These are phyloP conservation scores for Atkinsonella texensis DNA, from an alignment of 2,329 filamentous ascomycete genomes.

Conservation along the genomic window DNA sequence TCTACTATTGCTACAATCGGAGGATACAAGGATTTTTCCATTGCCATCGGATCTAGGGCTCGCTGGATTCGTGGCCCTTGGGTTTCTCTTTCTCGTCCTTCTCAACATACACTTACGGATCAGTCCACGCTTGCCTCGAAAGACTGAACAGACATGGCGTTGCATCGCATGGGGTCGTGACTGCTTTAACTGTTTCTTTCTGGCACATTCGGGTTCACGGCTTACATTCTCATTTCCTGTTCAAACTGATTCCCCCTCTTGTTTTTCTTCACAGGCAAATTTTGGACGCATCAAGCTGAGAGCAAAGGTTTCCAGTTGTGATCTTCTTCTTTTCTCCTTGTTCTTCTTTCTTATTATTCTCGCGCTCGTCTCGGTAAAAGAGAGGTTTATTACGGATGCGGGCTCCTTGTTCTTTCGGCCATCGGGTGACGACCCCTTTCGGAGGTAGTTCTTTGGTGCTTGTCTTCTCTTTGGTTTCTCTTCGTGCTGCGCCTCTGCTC, in stretches of 20 bases:
- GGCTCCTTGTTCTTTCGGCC: not conserved
- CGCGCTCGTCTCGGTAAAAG: not conserved
- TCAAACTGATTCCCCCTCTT: conserved; percentile 7
- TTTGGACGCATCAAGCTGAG: not conserved
- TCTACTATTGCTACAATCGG: not conserved
- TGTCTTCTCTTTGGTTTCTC: not conserved
- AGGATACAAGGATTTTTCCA: not conserved
- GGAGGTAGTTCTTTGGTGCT: not conserved
- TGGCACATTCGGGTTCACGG: not conserved
- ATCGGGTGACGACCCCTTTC: not conserved
- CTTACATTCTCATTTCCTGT: not conserved
- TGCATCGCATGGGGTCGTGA: conserved; percentile 3
- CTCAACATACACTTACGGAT: not conserved
- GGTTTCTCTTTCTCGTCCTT: not conserved
- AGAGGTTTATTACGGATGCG: not conserved
- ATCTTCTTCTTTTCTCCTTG: not conserved
- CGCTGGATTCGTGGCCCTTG: not conserved
- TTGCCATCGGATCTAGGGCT: too few species aligned
- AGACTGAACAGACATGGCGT: not conserved
- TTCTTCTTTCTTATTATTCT: not conserved
- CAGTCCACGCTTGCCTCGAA: not conserved
- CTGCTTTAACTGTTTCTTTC: not conserved
- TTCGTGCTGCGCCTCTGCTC: not conserved
- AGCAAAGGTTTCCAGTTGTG: not conserved
- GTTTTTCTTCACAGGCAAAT: not conserved